Evolutionary conservation across 164 flowering plant genomes (phyloP).

Genomic region (Macadamia integrifolia): DNA sequence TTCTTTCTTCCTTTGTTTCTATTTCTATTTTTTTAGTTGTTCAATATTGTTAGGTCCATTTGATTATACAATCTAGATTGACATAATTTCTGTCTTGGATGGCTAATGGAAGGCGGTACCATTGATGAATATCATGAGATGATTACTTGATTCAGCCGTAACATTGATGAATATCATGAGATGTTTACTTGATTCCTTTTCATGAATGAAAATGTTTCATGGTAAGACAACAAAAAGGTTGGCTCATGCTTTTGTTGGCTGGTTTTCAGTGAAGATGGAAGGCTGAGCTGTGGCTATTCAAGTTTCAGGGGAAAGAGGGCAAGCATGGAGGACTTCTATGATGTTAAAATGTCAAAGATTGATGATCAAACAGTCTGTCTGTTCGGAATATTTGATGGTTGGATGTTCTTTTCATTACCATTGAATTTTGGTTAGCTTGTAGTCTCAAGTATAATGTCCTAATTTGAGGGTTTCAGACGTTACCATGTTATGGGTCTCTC

Average conservation of each 20-base stretch:
- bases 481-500: background rate
- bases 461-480: background rate
- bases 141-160: background rate
- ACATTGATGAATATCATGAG: background rate
- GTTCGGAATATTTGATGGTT: constrained; percentile 97
- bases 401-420: constrained; percentile 17
- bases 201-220: background rate
- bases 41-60: no score
- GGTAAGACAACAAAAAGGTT: constrained; percentile 6
- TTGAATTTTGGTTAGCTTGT: background rate
- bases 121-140: background rate
- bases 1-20: no score
- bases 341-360: constrained; percentile 63
- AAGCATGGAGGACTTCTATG: constrained; percentile 94
- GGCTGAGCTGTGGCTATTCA: constrained; percentile 80
- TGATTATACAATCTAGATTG: no score
- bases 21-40: no score
- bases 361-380: constrained; percentile 69
- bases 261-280: constrained; percentile 81
- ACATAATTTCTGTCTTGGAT: background rate
- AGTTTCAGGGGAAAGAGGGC: constrained; percentile 95
- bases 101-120: background rate
- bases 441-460: background rate
- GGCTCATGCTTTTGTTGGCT: constrained; percentile 10
- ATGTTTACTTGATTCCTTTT: background rate